Evolutionary conservation across 257 asterid genomes (phyloP).

Genomic region (Thymus quinquecostatus): DNA sequence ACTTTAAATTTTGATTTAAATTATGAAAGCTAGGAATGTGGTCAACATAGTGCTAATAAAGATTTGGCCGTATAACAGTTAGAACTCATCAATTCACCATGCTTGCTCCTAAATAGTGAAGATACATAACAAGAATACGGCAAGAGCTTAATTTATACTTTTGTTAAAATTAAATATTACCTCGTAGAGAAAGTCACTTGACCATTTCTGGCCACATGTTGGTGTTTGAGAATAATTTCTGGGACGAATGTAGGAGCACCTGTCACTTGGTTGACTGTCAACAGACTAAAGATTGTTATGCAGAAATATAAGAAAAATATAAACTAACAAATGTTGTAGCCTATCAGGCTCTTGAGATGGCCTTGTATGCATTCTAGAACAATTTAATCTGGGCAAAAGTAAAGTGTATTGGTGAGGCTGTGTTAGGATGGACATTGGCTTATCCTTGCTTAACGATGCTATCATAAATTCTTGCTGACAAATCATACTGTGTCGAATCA

Average conservation of each 20-base stretch:
- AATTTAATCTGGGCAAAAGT: background rate
- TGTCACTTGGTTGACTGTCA: background rate
- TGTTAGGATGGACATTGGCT: too few species aligned
- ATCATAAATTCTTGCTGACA: background rate
- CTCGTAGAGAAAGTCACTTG: background rate
- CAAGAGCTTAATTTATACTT: background rate
- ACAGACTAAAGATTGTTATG: background rate
- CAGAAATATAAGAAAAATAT: background rate
- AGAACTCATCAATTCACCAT: background rate
- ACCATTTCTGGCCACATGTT: background rate
- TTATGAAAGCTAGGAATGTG: constrained; percentile 9
- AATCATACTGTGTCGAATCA: constrained; percentile 35
- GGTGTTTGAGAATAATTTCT: background rate
- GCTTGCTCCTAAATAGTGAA: background rate
- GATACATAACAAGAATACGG: background rate
- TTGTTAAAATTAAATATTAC: background rate
- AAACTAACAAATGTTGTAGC: background rate
- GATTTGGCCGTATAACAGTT: background rate
- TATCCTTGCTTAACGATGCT: background rate
- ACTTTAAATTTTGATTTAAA: background rate
- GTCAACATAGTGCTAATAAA: background rate
- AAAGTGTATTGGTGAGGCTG: background rate
- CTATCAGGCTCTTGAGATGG: background rate
- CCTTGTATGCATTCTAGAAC: background rate
- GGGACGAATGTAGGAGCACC: background rate